Evolutionary conservation across 805 yeast species (phyloP).

Genomic region (Groenewaldozyma salmanticensis): DNA sequence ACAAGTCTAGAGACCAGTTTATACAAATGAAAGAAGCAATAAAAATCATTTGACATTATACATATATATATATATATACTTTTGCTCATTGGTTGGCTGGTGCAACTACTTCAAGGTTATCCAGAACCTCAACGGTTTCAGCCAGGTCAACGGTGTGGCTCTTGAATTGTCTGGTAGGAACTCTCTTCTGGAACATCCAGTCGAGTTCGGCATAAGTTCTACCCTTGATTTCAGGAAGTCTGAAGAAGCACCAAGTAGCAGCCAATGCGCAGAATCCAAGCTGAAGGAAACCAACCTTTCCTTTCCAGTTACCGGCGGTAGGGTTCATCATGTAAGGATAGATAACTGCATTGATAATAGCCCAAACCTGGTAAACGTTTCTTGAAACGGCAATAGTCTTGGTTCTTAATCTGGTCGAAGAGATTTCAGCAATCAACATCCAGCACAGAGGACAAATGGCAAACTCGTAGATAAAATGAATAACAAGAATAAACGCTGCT

Average conservation of each 20-base stretch:
- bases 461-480: conserved; percentile 31
- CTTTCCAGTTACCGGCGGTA: conserved; percentile 36
- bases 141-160: conserved; percentile 5
- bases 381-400: conserved; percentile 32
- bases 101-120: too few relatives aligned
- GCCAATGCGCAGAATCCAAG: conserved; percentile 28
- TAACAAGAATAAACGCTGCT: conserved; percentile 33
- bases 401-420: conserved; percentile 30
- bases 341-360: conserved; percentile 5
- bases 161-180: conserved; percentile 22
- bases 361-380: conserved; percentile 17
- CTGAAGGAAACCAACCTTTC: conserved; percentile 40
- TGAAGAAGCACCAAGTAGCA: conserved; percentile 37
- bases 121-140: conserved; percentile 1
- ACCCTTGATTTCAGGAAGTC: conserved; percentile 50
- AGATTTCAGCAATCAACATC: conserved; percentile 30
- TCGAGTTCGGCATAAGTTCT: conserved; percentile 54
- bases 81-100: too few relatives aligned
- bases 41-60: too few relatives aligned
- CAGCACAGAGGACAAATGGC: conserved; percentile 32
- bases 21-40: too few relatives aligned
- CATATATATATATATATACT: too few relatives aligned
- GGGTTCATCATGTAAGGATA: conserved; percentile 43
- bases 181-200: conserved; percentile 34
- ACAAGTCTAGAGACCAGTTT: too few relatives aligned